Percentiles rank a stretch among this genome's conserved stretches.
phyloP scores from a whole-genome alignment of 1,284 basidiomycete genomes.

The Naganishia sp. region DNA sequence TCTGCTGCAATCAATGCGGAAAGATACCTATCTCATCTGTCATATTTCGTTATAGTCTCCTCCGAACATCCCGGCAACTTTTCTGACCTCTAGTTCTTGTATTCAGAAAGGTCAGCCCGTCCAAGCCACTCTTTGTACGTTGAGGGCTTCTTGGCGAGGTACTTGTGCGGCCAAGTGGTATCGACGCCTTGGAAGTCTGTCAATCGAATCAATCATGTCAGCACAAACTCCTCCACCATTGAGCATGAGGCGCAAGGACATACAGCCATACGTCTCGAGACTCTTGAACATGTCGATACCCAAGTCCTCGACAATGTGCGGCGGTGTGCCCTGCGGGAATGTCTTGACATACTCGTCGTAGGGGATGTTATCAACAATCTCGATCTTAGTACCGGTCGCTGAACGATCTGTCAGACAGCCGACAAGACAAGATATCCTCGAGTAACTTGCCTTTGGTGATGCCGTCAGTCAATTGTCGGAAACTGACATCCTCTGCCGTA shows the following conservation, averaged over 20 bases:
- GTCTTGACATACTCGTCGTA: slow-evolving; percentile 12
- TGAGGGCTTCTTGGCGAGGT: slow-evolving; percentile 20
- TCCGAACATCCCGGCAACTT: neutral
- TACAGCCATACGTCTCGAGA: slow-evolving; percentile 14
- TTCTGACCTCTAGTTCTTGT: neutral
- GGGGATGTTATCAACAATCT: slow-evolving; percentile 19
- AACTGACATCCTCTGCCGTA: slow-evolving; percentile 4
- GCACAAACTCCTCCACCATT: neutral
- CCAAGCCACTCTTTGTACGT: slow-evolving; percentile 23
- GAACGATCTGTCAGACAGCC: neutral
- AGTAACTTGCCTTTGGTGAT: slow-evolving; percentile 1
- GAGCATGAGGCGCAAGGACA: neutral
- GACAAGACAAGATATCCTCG: neutral
- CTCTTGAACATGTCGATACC: slow-evolving; percentile 13
- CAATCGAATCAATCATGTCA: neutral
- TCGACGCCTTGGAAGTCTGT: slow-evolving; percentile 22
- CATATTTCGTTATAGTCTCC: too few relatives aligned
- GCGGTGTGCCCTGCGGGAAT: slow-evolving; percentile 12
- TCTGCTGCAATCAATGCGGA: too few relatives aligned
- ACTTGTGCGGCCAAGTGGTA: slow-evolving; percentile 20
- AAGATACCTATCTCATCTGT: too few relatives aligned
- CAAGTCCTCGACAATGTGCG: slow-evolving; percentile 18
- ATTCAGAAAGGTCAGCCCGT: slow-evolving; percentile 17
- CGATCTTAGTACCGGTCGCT: slow-evolving; percentile 10
- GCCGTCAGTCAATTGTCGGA: neutral